Conservation (phyloP, 177 flowering plant species). For the Vitis hybrid region DNA sequence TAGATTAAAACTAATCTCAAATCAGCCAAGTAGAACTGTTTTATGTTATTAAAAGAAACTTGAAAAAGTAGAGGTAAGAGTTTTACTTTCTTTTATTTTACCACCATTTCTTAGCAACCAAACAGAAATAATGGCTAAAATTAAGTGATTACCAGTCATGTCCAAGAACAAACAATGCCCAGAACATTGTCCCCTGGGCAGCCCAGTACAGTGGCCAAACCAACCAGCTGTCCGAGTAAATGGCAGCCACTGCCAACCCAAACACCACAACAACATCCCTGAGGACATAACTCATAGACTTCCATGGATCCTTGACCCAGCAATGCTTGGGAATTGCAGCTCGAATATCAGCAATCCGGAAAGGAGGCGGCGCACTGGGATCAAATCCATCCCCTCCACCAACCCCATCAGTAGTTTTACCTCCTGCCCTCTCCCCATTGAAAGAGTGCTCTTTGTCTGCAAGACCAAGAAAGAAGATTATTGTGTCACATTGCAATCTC, state of each 20-base stretch:
- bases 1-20: not conserved
- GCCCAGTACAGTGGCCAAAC: conserved; percentile 28
- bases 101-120: too few species aligned
- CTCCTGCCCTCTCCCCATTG: not conserved
- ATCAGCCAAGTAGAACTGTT: too few species aligned
- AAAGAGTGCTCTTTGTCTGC: not conserved
- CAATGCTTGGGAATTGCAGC: conserved; percentile 80
- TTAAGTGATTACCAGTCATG: too few species aligned
- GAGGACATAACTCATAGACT: conserved; percentile 64
- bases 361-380: conserved; percentile 63
- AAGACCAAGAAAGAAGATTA: too few species aligned
- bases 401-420: not conserved
- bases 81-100: too few species aligned
- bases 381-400: conserved; percentile 33
- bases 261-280: conserved; percentile 59
- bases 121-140: not conserved
- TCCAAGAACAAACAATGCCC: too few species aligned
- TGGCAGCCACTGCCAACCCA: conserved; percentile 52
- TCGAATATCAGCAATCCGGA: conserved; percentile 54
- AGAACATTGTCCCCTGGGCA: conserved; percentile 6
- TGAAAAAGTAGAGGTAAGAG: too few species aligned
- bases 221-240: conserved; percentile 18
- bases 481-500: too few species aligned
- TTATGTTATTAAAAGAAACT: too few species aligned
- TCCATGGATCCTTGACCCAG: conserved; percentile 74